phyloP scores from a whole-genome alignment of 805 yeast genomes.

The Metschnikowia drakensbergensis region DNA sequence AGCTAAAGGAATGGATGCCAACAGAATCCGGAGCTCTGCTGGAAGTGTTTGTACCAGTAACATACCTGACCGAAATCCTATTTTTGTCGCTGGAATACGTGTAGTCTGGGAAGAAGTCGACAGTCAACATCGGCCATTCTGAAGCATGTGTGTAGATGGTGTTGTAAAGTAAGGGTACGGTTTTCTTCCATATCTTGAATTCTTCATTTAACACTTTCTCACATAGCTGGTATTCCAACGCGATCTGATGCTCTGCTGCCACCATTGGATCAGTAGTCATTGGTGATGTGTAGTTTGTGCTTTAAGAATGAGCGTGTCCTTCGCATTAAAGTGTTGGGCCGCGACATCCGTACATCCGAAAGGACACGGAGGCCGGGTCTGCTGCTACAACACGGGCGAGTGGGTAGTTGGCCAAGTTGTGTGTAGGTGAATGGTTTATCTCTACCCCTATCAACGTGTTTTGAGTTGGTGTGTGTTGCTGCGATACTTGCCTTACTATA shows the following conservation, averaged over 20 bases:
- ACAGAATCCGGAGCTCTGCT: constrained; percentile 41
- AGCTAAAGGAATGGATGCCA: constrained; percentile 39
- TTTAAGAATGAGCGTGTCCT: background rate
- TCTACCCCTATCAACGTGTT: too few relatives aligned
- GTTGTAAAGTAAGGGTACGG: constrained; percentile 75
- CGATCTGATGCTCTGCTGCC: constrained; percentile 34
- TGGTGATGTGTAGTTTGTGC: background rate
- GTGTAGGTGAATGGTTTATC: too few relatives aligned
- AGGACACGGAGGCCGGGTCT: background rate
- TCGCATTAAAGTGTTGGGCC: background rate
- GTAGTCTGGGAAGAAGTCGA: constrained; percentile 61
- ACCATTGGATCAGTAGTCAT: constrained; percentile 11
- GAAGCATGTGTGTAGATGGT: constrained; percentile 65
- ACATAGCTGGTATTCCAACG: constrained; percentile 46
- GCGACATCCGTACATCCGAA: constrained; percentile 4
- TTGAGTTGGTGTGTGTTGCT: too few relatives aligned
- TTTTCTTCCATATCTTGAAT: constrained; percentile 76
- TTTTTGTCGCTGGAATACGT: constrained; percentile 24
- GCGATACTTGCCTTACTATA: too few relatives aligned
- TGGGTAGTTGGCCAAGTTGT: too few relatives aligned
- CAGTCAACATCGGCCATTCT: constrained; percentile 67
- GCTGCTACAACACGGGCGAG: background rate
- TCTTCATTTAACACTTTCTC: constrained; percentile 73
- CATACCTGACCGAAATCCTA: constrained; percentile 35
- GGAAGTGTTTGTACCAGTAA: constrained; percentile 48